Evolutionary conservation across 805 yeast genomes (phyloP), one percentile per base, ranked within the genome.

Genomic region (Wickerhamiella siamensis): DNA sequence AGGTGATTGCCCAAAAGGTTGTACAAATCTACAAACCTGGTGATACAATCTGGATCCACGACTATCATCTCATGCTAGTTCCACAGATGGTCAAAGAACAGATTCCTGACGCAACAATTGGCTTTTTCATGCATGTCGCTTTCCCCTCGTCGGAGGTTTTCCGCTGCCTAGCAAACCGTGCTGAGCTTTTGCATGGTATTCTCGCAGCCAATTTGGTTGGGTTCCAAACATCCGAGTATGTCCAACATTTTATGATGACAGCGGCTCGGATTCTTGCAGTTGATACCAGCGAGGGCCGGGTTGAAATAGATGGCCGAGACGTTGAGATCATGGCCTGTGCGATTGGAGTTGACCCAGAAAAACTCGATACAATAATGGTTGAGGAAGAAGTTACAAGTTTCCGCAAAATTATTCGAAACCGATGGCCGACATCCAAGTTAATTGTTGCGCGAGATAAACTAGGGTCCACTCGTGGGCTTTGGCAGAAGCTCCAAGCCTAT

Each of bases 141-240:
- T 88, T 88, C 65, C 98, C 98, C 6, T 82, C 95, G 3, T 77
- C 88, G 43, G 98, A 88, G 59, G 95, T 88, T 2, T 91, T 87
- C 62, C 70, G 97, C 49, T 87, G 96, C 53, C 71, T 88, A 47
- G 95, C 97, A 1, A 91, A 84, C 53, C 71, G 98, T 52, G 76
- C 74, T 39, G 72, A 71, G 10, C 67, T 91, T 12, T 64, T 91
- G 14, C 69, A 72, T 46, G 98, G 98, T 17, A 69, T 88, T 63
- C 64, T 91, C 24, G 97, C 95, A 10, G 86, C 97, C 1, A 84
- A 83, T 55, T 74, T 80, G 44, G 72, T 91, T 36, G 77, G 87
- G 2, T 87, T 91, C 65, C 98, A 91, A 59, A 87, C 88, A 9
- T 77, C 77, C 22, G 98, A 91, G 59, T 88, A 87, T 52, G 93